Evolutionary conservation across 768 basidiomycete species (phyloP).

Genomic region (Trametes cingulata): DNA sequence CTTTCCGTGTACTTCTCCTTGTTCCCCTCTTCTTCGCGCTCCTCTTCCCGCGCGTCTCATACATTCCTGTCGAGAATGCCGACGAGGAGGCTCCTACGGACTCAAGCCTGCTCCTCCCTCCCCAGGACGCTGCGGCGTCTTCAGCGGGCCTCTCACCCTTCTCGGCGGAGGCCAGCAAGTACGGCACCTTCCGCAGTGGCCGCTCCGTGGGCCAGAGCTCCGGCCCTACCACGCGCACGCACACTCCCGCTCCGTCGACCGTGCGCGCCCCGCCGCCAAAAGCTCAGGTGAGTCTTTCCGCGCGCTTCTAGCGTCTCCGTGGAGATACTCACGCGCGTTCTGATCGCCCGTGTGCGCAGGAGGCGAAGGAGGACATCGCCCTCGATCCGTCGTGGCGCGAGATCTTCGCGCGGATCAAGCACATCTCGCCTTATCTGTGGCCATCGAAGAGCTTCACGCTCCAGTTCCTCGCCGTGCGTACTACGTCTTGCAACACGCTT

Average conservation of each 20-base stretch:
- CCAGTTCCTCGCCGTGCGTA: slow-evolving; percentile 66
- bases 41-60: slow-evolving; percentile 63
- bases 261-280: slow-evolving; percentile 26
- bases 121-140: slow-evolving; percentile 44
- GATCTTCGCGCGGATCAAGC: slow-evolving; percentile 61
- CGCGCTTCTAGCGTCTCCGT: slow-evolving; percentile 5
- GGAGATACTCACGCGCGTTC: slow-evolving; percentile 18
- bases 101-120: slow-evolving; percentile 57
- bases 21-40: slow-evolving; percentile 61
- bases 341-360: slow-evolving; percentile 17
- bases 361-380: slow-evolving; percentile 50
- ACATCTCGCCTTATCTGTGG: slow-evolving; percentile 82
- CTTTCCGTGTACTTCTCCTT: slow-evolving; percentile 66
- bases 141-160: slow-evolving; percentile 56
- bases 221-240: slow-evolving; percentile 50
- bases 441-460: slow-evolving; percentile 65
- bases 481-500: no score
- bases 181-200: slow-evolving; percentile 68
- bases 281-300: slow-evolving; percentile 22
- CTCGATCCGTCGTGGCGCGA: slow-evolving; percentile 74
- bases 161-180: slow-evolving; percentile 53
- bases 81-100: slow-evolving; percentile 41
- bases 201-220: slow-evolving; percentile 54
- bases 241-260: slow-evolving; percentile 44
- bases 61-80: slow-evolving; percentile 50